These are phyloP conservation scores for Prosopis cineraria DNA, from an alignment of 306 rosid species.

Conservation along the genomic window DNA sequence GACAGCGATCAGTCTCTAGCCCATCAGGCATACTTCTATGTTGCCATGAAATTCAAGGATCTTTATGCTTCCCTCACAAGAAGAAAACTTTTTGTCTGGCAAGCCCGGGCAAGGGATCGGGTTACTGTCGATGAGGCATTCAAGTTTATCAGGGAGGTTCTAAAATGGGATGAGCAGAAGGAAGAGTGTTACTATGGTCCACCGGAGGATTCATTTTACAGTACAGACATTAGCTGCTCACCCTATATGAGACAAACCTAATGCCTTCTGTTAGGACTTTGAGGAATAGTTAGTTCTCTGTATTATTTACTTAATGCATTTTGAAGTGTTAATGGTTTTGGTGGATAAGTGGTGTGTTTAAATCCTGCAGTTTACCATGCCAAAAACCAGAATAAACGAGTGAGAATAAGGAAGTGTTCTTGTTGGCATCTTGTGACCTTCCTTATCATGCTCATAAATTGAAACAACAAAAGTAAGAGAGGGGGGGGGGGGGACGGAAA, in stretches of 20 bases:
- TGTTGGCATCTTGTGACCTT: background rate
- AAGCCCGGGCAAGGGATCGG: conserved; percentile 84
- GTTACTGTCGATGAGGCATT: conserved; percentile 80
- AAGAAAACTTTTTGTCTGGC: conserved; percentile 82
- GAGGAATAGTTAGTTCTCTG: conserved; percentile 32
- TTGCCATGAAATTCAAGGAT: conserved; percentile 97
- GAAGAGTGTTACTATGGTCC: conserved; percentile 76
- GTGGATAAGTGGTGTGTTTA: conserved; percentile 29
- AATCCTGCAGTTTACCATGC: conserved; percentile 2
- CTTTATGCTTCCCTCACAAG: conserved; percentile 72
- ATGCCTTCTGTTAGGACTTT: conserved; percentile 23
- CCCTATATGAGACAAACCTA: conserved; percentile 70
- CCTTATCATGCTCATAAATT: background rate
- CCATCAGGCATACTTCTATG: conserved; percentile 89
- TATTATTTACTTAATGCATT: conserved; percentile 29
- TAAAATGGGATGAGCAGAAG: conserved; percentile 95
- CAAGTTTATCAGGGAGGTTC: conserved; percentile 88
- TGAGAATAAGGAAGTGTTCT: background rate
- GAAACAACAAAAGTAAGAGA: background rate
- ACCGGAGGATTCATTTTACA: conserved; percentile 89
- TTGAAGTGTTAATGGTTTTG: conserved; percentile 39
- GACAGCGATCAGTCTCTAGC: conserved; percentile 74
- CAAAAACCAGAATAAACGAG: background rate
- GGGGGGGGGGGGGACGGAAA: too few relatives aligned
- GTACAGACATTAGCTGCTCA: conserved; percentile 91